phyloP scores from a whole-genome alignment of 345 rosid species.

The Brassica juncea region DNA sequence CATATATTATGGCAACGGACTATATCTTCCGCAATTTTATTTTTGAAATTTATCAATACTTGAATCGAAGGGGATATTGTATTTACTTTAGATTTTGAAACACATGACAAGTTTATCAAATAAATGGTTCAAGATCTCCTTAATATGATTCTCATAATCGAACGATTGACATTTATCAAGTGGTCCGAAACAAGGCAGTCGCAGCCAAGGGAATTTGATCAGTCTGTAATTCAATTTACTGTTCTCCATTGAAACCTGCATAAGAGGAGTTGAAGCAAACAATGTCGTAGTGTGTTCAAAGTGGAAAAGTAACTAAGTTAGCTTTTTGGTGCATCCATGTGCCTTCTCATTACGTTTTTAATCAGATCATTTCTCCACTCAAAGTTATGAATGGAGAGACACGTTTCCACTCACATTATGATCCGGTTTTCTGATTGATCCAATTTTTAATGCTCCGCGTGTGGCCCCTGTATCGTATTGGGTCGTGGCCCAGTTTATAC shows the following conservation, averaged over 20 bases:
- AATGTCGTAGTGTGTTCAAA: neutral
- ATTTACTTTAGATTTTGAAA: slow-evolving; percentile 13
- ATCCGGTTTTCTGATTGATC: too few relatives aligned
- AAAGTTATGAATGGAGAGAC: too few relatives aligned
- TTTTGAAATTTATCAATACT: neutral
- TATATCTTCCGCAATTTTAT: neutral
- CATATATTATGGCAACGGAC: neutral
- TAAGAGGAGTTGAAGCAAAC: slow-evolving; percentile 11
- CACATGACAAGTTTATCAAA: slow-evolving; percentile 15
- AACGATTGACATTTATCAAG: slow-evolving; percentile 13
- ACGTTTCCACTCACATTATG: too few relatives aligned
- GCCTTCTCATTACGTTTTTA: too few relatives aligned
- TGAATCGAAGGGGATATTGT: neutral
- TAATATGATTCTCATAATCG: slow-evolving; percentile 16
- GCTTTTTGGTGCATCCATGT: too few relatives aligned
- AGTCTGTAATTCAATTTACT: slow-evolving; percentile 1
- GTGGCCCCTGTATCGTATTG: too few relatives aligned
- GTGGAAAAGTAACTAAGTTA: neutral
- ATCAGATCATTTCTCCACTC: too few relatives aligned
- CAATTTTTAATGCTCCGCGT: too few relatives aligned
- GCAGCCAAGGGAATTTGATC: neutral
- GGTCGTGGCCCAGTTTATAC: too few relatives aligned
- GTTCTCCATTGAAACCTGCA: slow-evolving; percentile 6
- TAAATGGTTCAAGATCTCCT: neutral
- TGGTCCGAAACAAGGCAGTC: slow-evolving; percentile 14